Conservation (phyloP, 352 stramenopile species). For the Aphanomyces astaci region DNA sequence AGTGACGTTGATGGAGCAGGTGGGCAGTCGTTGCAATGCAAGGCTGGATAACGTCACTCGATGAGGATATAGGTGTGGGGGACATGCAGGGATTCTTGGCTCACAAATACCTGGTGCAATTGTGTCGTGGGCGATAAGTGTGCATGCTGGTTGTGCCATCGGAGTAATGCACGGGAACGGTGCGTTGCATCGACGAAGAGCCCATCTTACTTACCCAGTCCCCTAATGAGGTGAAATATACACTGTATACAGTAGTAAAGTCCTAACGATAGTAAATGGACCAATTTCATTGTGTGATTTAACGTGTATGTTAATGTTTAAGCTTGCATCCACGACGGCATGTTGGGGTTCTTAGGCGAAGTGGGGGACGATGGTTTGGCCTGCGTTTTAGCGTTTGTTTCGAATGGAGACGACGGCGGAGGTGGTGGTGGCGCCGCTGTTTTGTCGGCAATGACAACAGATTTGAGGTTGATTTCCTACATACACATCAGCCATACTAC, state of each 20-base stretch:
- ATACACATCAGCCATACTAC: neutral
- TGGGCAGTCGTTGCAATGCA: too few relatives aligned
- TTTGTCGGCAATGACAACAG: neutral
- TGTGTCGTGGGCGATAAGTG: neutral
- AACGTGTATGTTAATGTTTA: neutral
- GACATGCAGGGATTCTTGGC: too few relatives aligned
- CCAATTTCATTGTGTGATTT: too few relatives aligned
- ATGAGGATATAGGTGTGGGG: too few relatives aligned
- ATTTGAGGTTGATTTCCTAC: neutral
- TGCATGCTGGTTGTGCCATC: neutral
- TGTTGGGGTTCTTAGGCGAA: conserved; percentile 3
- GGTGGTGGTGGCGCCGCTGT: neutral
- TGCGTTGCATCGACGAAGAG: neutral
- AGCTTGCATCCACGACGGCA: conserved; percentile 22
- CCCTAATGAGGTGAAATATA: too few relatives aligned
- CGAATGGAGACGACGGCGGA: neutral
- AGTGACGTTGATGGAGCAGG: neutral
- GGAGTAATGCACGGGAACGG: neutral
- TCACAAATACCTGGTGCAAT: neutral
- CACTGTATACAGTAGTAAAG: too few relatives aligned
- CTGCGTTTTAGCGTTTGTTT: neutral
- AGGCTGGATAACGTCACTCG: too few relatives aligned
- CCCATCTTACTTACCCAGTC: too few relatives aligned
- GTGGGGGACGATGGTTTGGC: neutral
- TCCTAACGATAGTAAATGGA: too few relatives aligned